Evolutionary conservation across 176 grass and related monocot species (phyloP), one percentile per base, ranked within the genome.

Genomic region (Dactylis glomerata): DNA sequence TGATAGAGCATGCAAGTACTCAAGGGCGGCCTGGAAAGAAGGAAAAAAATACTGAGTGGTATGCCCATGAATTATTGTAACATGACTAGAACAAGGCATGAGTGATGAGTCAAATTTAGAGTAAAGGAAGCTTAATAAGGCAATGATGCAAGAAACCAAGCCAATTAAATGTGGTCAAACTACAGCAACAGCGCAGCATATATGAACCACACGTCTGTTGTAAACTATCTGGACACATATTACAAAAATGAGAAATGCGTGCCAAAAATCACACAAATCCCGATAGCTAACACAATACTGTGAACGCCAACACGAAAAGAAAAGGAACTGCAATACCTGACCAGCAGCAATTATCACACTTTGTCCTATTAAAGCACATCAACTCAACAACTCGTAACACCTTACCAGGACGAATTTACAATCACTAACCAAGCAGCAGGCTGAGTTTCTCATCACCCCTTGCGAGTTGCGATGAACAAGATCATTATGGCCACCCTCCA

Each of bases 1-100:
- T 57, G 78, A 86, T 82, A 90, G 42, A 68, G 74, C 86, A 76
- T 81, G 68, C 33, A 83, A 28, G 67, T 88, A 83, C 70, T 87
- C 89, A 32, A 86, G 54, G 5, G 63, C 80, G 49, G 44, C 83
- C 91, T 86, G 81, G 40, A 37, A 62, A 78, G 44, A 68, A 56
- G 8, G 16, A 37, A 51, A 32, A 86, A 37, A 26, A 10, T 1
- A 62, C 3, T 85, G 26, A 75, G 57, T 26, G 37, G 19, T 14
- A 59, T 74, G 30, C 5, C 37, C 80, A 73, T 73, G 46, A 64
- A 70, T 56, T 51, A 56, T 28, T 51, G 64, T 56, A 79, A 6
- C 12, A n/a, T 32, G 50, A 74, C 8, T 71, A 71, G 38, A 73
- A 73, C 24, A 30, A 46, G 19, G 6, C 30, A 47, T 47, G 14